Evolutionary conservation across 2,329 filamentous ascomycete genomes (phyloP), one percentile per base, ranked within the genome.

Genomic region (Geosmithia morbida): DNA sequence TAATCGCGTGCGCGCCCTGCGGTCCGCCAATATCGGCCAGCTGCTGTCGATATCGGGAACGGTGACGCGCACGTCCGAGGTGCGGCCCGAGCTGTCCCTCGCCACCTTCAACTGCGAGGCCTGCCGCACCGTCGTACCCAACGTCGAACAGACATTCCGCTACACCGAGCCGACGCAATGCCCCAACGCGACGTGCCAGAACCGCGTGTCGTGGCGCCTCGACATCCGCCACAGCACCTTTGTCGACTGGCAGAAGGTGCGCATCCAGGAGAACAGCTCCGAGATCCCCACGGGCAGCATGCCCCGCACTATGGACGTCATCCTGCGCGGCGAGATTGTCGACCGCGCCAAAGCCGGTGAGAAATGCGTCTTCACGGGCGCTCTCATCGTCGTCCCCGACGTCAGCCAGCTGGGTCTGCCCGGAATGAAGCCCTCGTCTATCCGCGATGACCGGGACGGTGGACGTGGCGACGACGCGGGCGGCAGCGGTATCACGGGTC

Each of bases 211-310:
- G n/a, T 98, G 92, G 92, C 81, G 88, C 54, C 69, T 98, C n/a
- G 90, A 98, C 57, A 96, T 98, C 58, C 77, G 87, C 42, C 90
- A 94, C 63, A 96, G 89, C 63, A 97, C 89, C 0, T 98, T 98
- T 61, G 85, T 98, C 51, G 92, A 98, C 67, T 98, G 92, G 92
- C 92, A 98, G 62, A 97, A 97, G 63, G 88, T 97, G 20, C 85
- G 94, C 52, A 87, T 97, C 51, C 92, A 98, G 66, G 92, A 98
- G 65, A 98, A 97, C 68, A 95, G 88, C 55, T 90, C 90, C 3
- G 92, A 98, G 62, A 98, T 98, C 39, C 92, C 92, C 0, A 98
- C 92, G 0, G 92, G 92, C 48, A 96, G 89, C 67, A 98, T 98
- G 92, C 92, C 92, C 20, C 79, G 92, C 50, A 98, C 92, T 2